Evolutionary conservation across 805 yeast species (phyloP).

Genomic region (Saccharomyces mikatae): DNA sequence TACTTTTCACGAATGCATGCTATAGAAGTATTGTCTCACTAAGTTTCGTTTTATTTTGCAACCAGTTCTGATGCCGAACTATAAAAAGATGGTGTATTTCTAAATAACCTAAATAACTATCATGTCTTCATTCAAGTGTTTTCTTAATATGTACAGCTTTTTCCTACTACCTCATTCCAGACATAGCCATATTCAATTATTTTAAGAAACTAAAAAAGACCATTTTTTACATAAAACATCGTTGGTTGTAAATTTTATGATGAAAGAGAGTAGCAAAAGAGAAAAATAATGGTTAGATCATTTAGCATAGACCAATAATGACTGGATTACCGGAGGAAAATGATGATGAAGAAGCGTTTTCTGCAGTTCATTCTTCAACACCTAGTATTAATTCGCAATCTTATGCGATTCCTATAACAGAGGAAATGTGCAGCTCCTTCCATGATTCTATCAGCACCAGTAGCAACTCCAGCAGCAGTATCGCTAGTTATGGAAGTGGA

Average conservation of each 20-base stretch:
- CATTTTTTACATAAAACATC: not conserved
- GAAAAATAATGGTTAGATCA: not conserved
- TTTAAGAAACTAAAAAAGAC: not conserved
- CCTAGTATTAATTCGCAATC: constrained; percentile 23
- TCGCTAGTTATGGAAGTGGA: constrained; percentile 4
- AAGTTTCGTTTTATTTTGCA: not conserved
- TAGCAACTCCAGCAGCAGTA: constrained; percentile 9
- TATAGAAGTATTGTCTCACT: not conserved
- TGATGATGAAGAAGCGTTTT: not conserved
- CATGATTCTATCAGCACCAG: constrained; percentile 9
- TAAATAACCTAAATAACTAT: not conserved
- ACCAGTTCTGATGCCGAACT: not conserved
- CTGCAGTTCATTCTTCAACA: constrained; percentile 10
- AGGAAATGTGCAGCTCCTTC: constrained; percentile 9
- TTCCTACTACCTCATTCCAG: not conserved
- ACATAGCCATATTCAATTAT: not conserved
- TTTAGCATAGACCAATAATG: not conserved
- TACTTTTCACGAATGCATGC: not conserved
- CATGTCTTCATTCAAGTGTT: not conserved
- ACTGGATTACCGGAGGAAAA: not conserved
- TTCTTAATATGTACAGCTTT: not conserved
- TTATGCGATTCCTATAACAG: constrained; percentile 25
- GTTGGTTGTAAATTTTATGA: not conserved
- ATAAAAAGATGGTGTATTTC: not conserved
- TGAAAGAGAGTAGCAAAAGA: not conserved